Base-by-base conservation (phyloP, 73 alveolate genomes). In the Effrenium voratum region DNA sequence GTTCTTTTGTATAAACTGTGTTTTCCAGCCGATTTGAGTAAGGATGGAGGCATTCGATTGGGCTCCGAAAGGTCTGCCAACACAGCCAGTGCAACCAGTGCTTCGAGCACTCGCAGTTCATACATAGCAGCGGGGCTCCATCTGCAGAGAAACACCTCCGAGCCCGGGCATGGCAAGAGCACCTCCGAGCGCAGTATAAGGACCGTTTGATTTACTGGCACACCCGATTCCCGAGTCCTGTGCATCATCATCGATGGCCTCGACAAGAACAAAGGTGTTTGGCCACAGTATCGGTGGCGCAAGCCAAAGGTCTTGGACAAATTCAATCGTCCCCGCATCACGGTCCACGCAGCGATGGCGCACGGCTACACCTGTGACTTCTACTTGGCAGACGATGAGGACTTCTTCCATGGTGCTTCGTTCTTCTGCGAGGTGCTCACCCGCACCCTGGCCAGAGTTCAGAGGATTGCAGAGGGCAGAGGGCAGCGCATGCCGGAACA, bases 391-490 rank as follows among this genome's bases (percentile, higher is more conserved):
- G 83, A 72, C 13, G 83, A 72, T 36, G 83, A 72, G 49, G 36
- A 36, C 83, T 36, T 72, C 45, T 72, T 72, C 28, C 83, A 72
- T 47, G 83, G 83, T 6, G 83, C 83, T 32, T 72, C 83, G 24
- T 36, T 38, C 49, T 72, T 72, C 49, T 36, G 45, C 30, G 83
- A 72, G 49, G n/a, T 72, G 3, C 49, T 72, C 49, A 38, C 49
- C 49, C 24, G 83, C 49, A 72, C 83, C 15, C 36, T 72, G 83
- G 83, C 45, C 49, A 44, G 83, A 2, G 83, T 72, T 32, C 8
- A n/a, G 49, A 8, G n/a, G 49, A 34, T 34, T 38, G 22, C 49
- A 22, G 24, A 8, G 83, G 34, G n/a, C 30, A 28, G n/a, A 24
- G 83, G 83, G 24, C 24, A 24, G 2, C 2, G 49, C 46, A 36